Evolutionary conservation across 371 early-diverging fungal species (phyloP).

Genomic region (Chytridium lagenaria): DNA sequence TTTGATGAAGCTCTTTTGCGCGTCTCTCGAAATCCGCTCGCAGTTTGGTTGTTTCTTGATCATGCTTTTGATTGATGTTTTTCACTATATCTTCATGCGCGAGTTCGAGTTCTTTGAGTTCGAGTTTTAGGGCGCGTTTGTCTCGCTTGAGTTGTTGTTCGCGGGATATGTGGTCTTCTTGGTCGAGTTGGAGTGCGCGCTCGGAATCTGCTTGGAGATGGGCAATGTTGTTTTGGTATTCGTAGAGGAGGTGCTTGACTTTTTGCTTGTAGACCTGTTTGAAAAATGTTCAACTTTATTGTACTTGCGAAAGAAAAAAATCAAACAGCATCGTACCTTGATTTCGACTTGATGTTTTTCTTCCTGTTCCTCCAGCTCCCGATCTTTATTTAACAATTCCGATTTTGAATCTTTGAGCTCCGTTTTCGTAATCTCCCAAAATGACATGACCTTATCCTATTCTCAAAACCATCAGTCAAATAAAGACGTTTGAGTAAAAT

Average conservation of each 20-base stretch:
- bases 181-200: constrained; percentile 58
- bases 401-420: constrained; percentile 53
- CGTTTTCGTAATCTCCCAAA: constrained; percentile 63
- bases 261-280: constrained; percentile 68
- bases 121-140: constrained; percentile 61
- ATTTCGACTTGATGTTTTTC: constrained; percentile 68
- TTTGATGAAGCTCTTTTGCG: constrained; percentile 60
- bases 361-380: constrained; percentile 64
- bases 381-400: constrained; percentile 59
- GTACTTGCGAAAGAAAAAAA: neutral
- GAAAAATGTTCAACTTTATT: neutral
- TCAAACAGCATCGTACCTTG: constrained; percentile 49
- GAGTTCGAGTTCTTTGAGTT: constrained; percentile 61
- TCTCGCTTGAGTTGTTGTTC: constrained; percentile 61
- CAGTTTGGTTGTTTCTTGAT: constrained; percentile 58
- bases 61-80: constrained; percentile 57
- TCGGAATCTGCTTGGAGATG: constrained; percentile 64
- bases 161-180: constrained; percentile 52
- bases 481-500: neutral
- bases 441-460: constrained; percentile 61
- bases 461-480: neutral
- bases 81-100: constrained; percentile 63
- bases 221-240: constrained; percentile 69
- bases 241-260: constrained; percentile 68
- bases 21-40: constrained; percentile 60